A percentile compares a stretch with the other conserved stretches of the same genome.
Evolutionary conservation across 2,329 filamentous ascomycete species (phyloP).

Genomic region (Botrytis aclada): DNA sequence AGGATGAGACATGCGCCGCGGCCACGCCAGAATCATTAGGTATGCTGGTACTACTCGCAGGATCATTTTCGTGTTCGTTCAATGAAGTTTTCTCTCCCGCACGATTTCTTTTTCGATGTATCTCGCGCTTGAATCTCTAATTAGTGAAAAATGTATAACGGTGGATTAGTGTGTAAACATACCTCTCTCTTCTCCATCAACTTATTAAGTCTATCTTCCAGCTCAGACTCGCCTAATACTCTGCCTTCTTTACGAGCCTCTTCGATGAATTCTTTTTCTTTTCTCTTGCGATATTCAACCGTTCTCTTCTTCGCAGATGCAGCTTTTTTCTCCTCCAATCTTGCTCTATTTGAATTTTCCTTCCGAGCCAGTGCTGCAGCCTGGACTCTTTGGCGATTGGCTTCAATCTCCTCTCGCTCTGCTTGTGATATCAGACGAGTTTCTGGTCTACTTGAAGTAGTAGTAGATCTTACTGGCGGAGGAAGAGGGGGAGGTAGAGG

Average conservation of each 20-base stretch:
- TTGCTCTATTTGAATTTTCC: background rate
- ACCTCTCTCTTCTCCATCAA: conserved; percentile 21
- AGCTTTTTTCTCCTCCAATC: background rate
- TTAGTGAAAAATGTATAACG: conserved; percentile 1
- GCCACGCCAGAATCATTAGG: background rate
- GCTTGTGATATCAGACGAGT: conserved; percentile 11
- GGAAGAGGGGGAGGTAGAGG: background rate
- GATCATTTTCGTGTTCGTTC: background rate
- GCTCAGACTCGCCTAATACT: background rate
- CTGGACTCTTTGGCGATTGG: background rate
- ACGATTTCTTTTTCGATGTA: background rate
- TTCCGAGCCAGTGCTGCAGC: background rate
- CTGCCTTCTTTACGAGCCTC: conserved; percentile 7
- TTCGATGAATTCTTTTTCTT: background rate
- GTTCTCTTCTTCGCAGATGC: background rate
- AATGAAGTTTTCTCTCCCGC: background rate
- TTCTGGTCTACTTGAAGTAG: background rate
- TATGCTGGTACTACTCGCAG: no score
- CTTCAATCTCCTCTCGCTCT: conserved; percentile 4
- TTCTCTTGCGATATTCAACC: background rate
- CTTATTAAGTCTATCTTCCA: conserved; percentile 10
- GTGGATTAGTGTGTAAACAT: background rate
- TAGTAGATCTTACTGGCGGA: background rate
- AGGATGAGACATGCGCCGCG: background rate
- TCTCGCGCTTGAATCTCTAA: background rate